phyloP scores from a whole-genome alignment of 2,329 filamentous ascomycete species.

The Bertia moriformis region DNA sequence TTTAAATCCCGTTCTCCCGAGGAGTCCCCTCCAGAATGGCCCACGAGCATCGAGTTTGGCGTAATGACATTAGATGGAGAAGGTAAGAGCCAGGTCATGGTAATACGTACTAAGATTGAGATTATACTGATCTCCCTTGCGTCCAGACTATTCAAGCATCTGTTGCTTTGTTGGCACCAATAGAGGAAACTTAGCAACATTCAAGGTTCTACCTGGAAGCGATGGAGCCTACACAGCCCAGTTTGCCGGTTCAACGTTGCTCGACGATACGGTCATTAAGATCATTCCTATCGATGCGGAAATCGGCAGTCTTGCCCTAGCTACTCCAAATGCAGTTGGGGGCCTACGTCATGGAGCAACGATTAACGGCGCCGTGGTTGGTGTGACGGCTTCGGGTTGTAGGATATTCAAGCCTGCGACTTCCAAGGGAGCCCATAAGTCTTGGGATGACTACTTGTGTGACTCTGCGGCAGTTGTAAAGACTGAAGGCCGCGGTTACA shows the following conservation, averaged over 20 bases:
- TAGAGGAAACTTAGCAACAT: slow-evolving; percentile 68
- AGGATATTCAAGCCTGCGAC: slow-evolving; percentile 76
- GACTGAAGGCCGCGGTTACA: slow-evolving; percentile 61
- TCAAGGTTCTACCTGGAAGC: slow-evolving; percentile 69
- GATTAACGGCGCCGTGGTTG: slow-evolving; percentile 68
- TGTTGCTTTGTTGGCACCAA: slow-evolving; percentile 83
- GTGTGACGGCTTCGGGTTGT: slow-evolving; percentile 55
- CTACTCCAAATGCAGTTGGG: slow-evolving; percentile 63
- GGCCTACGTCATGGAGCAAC: slow-evolving; percentile 60
- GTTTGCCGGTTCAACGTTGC: slow-evolving; percentile 49
- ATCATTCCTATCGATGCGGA: slow-evolving; percentile 70
- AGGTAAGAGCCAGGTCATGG: slow-evolving; percentile 19
- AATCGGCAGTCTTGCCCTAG: slow-evolving; percentile 60
- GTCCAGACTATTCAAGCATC: slow-evolving; percentile 69
- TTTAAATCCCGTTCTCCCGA: slow-evolving; percentile 34
- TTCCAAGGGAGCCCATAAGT: slow-evolving; percentile 80
- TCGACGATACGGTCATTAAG: slow-evolving; percentile 59
- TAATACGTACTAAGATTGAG: background rate
- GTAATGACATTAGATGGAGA: slow-evolving; percentile 90
- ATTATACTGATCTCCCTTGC: background rate
- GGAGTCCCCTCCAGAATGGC: slow-evolving; percentile 48
- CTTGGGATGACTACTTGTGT: slow-evolving; percentile 72
- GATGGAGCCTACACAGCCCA: slow-evolving; percentile 59
- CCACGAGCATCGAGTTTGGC: slow-evolving; percentile 74
- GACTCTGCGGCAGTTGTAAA: slow-evolving; percentile 67